Base-by-base conservation (phyloP, 2,329 filamentous ascomycete genomes). In the Diaporthe australafricana region DNA sequence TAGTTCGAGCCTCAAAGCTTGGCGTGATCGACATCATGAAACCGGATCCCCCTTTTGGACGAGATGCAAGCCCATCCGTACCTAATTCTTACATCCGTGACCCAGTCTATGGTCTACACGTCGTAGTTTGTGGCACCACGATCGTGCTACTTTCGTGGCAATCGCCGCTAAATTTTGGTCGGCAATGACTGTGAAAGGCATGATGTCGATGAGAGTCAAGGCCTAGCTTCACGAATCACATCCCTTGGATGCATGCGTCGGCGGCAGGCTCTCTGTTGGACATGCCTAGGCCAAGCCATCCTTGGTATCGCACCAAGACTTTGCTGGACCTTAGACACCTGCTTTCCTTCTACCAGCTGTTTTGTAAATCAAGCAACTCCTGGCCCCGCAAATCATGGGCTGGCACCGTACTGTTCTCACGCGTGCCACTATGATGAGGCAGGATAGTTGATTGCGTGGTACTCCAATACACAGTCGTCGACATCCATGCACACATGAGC, bases 1-100 rank as follows among this genome's bases (percentile, higher is more conserved):
- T 48, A 63, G 42, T 22, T 35, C 60, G 60, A 63, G 60, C 60
- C 60, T 63, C 60, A 63, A 63, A 50, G 42, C 60, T 63, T 63
- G 60, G 60, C 60, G 20, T 52, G 70, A 71, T 71, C 70, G 53
- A 66, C 70, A 71, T 67, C 53, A 42, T 71, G 70, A 71, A 71
- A 71, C 70, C 32, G 70, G 70, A 71, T 68, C 50, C 70, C 66
- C 70, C 63, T 25, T 42, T 48, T 48, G 60, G 53, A 68, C 42
- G 48, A 62, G 63, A 45, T 53, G 32, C 62, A 25, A 70, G 47
- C 22, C 56, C 45, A n/a, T n/a, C n/a, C n/a, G n/a, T n/a, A n/a
- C n/a, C n/a, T n/a, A n/a, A n/a, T n/a, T n/a, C 32, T 35, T 35
- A 35, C 62, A 63, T 63, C 25, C 57, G 57, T 32, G 57, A 63